Base-by-base conservation (phyloP, 345 rosid genomes). In the Salix koriyanagi region DNA sequence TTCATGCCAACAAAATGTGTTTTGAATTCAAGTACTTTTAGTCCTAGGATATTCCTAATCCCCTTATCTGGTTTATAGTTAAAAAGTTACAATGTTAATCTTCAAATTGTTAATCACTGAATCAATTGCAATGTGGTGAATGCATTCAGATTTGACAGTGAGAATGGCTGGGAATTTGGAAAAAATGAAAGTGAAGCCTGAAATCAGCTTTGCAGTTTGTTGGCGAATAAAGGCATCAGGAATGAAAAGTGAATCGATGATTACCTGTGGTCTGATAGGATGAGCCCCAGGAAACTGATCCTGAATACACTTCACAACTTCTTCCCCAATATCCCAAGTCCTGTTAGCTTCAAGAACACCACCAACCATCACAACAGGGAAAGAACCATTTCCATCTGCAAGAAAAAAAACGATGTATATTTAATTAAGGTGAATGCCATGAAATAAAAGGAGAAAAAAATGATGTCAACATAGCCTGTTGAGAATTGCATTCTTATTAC, bases 361-460 rank as follows among this genome's bases (percentile, higher is more conserved):
- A 16, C 94, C 94, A 76, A 91, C 94, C 94, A 91, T 87, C 67
- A 91, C 92, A 62, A 91, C 86, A 14, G 94, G 92, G 61, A 91
- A 91, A 64, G 83, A 73, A 69, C 50, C 86, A n/a, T 83, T 88
- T 76, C 87, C 86, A 82, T 89, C 94, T 89, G 88, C 83, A 83
- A 56, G 36, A 46, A 69, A 58, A 69, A 21, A 30, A 28, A 26
- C 5, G 37, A 14, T 19, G 50, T 65, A n/a, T 65, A 30, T 74
- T 74, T 18, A 65, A 36, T 13, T 34, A 69, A 41, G 30, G 25
- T 44, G 37, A 79, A 42, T 19, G 62, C 11, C 26, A 48, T 50
- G 21, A 50, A 75, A 61, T 39, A 15, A 44, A 37, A 75, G 8
- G 60, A 2, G 6, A 28, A 6, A n/a, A 12, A 54, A 13, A 62